These are phyloP conservation scores for Stevia rebaudiana DNA, from an alignment of 140 eudicot genomes.

Conservation along the genomic window DNA sequence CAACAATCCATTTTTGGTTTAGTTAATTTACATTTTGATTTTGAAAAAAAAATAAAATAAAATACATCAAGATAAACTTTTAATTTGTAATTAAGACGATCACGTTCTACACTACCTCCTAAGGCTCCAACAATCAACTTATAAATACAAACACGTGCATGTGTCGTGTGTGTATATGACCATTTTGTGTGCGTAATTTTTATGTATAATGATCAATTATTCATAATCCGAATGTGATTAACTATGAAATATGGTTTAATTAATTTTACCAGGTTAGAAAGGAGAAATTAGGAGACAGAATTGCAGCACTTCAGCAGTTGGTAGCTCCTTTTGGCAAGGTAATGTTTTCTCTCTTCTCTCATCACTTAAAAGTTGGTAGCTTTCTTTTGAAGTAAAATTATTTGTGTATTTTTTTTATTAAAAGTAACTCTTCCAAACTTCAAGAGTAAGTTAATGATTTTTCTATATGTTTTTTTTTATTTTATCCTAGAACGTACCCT, in stretches of 20 bases:
- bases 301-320: slow-evolving; percentile 92
- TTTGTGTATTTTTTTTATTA: background rate
- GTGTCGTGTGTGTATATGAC: too few species aligned
- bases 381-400: slow-evolving; percentile 9
- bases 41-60: too few species aligned
- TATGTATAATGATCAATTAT: too few species aligned
- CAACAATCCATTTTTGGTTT: background rate
- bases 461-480: too few species aligned
- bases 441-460: slow-evolving; percentile 1
- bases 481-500: too few species aligned
- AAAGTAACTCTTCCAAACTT: slow-evolving; percentile 10
- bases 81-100: too few species aligned
- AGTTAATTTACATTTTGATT: background rate
- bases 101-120: too few species aligned
- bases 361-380: slow-evolving; percentile 23
- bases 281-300: slow-evolving; percentile 93
- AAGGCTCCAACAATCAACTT: too few species aligned
- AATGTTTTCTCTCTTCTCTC: slow-evolving; percentile 20
- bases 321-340: slow-evolving; percentile 99
- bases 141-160: too few species aligned
- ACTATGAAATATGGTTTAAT: background rate
- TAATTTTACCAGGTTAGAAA: slow-evolving; percentile 63
- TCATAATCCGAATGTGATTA: slow-evolving; percentile 9
- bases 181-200: too few species aligned
- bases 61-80: too few species aligned